Conservation (phyloP, 108 stramenopile species). For the Cyclotella atomus region DNA sequence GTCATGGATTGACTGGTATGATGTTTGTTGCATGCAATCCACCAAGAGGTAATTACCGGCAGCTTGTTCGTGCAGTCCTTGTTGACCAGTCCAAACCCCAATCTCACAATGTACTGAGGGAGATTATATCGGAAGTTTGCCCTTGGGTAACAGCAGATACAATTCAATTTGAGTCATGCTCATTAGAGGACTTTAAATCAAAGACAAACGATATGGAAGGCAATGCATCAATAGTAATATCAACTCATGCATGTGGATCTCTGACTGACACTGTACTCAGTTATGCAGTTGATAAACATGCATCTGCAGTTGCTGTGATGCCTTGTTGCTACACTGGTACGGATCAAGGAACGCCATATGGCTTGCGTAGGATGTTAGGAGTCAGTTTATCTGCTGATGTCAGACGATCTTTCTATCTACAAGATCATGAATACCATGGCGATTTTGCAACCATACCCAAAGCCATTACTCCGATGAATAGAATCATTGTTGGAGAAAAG, state of each 20-base stretch:
- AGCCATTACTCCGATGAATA: conserved; percentile 59
- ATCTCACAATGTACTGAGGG: conserved; percentile 50
- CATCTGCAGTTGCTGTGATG: conserved; percentile 57
- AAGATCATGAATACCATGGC: conserved; percentile 50
- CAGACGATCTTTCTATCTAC: conserved; percentile 33
- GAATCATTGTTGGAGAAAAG: conserved; percentile 61
- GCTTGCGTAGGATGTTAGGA: conserved; percentile 49
- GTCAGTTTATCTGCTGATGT: conserved; percentile 54
- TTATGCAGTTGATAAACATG: conserved; percentile 19
- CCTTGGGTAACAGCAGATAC: conserved; percentile 48
- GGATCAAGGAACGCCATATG: conserved; percentile 52
- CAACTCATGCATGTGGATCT: conserved; percentile 58
- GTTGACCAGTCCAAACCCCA: conserved; percentile 50
- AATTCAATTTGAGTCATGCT: conserved; percentile 18
- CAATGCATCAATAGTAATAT: conserved; percentile 39
- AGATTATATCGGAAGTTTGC: conserved; percentile 53
- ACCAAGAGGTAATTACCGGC: conserved; percentile 13
- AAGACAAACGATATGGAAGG: not conserved
- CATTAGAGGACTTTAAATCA: conserved; percentile 31
- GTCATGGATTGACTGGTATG: conserved; percentile 63
- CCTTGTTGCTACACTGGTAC: conserved; percentile 70
- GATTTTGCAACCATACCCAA: conserved; percentile 57
- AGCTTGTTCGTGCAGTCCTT: conserved; percentile 18
- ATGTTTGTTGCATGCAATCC: conserved; percentile 67
- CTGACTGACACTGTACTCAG: conserved; percentile 44